phyloP scores from a whole-genome alignment of 352 stramenopile genomes.

The Globisporangium irregulare region DNA sequence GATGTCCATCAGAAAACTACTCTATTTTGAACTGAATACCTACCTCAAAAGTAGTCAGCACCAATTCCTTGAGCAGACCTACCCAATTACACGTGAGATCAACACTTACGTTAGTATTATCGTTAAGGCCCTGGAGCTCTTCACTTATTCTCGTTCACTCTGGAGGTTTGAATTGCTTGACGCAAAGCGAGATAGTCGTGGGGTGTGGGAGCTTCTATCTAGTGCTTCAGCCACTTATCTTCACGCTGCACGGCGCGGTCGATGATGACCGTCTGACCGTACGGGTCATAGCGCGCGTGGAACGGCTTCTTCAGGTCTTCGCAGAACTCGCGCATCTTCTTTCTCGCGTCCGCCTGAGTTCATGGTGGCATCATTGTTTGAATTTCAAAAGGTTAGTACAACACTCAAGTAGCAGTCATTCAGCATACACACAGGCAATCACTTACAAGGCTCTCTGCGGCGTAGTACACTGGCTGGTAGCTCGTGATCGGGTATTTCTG shows the following conservation, averaged over 20 bases:
- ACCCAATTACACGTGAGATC: background rate
- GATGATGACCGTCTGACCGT: slow-evolving; percentile 86
- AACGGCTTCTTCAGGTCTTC: slow-evolving; percentile 95
- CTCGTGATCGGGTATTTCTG: slow-evolving; percentile 97
- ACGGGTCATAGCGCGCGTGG: slow-evolving; percentile 93
- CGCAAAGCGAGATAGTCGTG: background rate
- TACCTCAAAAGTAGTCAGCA: background rate
- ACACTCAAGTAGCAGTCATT: background rate
- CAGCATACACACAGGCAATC: background rate
- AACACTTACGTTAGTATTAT: background rate
- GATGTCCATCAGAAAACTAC: too few species aligned
- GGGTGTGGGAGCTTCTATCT: background rate
- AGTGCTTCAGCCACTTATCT: slow-evolving; percentile 46
- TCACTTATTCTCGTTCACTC: background rate
- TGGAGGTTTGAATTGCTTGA: background rate
- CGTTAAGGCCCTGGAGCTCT: background rate
- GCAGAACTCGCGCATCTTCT: slow-evolving; percentile 94
- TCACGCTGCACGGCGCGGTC: slow-evolving; percentile 70
- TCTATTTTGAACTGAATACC: background rate
- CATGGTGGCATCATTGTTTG: background rate
- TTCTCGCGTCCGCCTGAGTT: slow-evolving; percentile 84
- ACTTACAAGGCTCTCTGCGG: slow-evolving; percentile 91
- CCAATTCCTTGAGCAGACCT: background rate
- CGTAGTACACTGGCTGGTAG: slow-evolving; percentile 97
- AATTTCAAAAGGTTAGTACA: background rate